Percentiles rank a stretch among this genome's conserved stretches.
Conservation (phyloP, 495 filamentous ascomycete genomes). For the Saxophila tyrrhenica region DNA sequence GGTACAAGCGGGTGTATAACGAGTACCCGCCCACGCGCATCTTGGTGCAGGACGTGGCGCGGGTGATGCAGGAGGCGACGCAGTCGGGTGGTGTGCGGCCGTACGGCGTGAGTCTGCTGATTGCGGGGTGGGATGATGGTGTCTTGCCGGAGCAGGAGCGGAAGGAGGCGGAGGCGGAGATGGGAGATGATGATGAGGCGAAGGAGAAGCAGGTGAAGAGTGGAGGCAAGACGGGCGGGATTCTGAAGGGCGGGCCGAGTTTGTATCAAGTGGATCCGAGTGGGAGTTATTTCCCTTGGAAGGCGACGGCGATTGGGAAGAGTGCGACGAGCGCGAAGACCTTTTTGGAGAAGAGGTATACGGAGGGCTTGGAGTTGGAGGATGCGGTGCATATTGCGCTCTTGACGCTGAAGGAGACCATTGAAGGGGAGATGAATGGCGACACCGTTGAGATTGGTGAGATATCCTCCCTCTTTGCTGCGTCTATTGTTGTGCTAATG, state of each 20-base stretch:
- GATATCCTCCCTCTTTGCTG: conserved; percentile 26
- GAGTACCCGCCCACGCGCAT: conserved; percentile 98
- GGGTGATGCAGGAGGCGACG: conserved; percentile 97
- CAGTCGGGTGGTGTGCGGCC: conserved; percentile 95
- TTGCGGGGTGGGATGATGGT: conserved; percentile 97
- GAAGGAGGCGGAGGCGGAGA: conserved; percentile 26
- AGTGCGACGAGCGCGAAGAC: conserved; percentile 96
- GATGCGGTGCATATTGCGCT: conserved; percentile 98
- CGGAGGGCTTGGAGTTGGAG: conserved; percentile 91
- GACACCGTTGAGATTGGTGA: conserved; percentile 97
- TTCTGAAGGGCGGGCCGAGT: conserved; percentile 89
- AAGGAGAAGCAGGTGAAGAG: conserved; percentile 61
- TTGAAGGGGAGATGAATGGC: conserved; percentile 98
- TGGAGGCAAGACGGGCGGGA: conserved; percentile 78
- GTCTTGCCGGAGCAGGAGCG: conserved; percentile 63
- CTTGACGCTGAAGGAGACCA: conserved; percentile 95
- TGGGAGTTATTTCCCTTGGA: conserved; percentile 97
- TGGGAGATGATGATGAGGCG: conserved; percentile 31
- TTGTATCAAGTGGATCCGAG: conserved; percentile 97
- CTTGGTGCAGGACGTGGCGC: conserved; percentile 94
- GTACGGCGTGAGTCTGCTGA: conserved; percentile 91
- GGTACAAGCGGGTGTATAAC: conserved; percentile 99
- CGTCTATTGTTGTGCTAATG: conserved; percentile 25
- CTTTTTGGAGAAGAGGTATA: conserved; percentile 97
- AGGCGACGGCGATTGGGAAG: conserved; percentile 97